phyloP scores from a whole-genome alignment of 2,329 filamentous ascomycete genomes.

The Metarhizium album region DNA sequence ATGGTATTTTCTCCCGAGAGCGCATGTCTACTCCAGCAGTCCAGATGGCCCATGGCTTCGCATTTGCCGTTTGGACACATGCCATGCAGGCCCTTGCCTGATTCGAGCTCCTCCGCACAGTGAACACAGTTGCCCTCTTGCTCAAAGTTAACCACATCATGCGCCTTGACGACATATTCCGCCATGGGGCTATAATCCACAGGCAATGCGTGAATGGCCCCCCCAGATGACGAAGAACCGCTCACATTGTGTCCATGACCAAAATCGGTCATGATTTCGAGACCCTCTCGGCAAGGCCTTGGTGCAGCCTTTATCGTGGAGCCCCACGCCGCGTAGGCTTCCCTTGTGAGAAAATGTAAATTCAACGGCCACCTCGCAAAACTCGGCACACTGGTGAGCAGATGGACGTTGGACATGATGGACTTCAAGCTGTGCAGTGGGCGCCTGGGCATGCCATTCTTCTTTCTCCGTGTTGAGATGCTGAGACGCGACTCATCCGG shows the following conservation, averaged over 20 bases:
- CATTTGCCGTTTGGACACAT: slow-evolving; percentile 45
- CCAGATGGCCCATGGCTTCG: slow-evolving; percentile 46
- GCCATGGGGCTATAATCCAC: slow-evolving; percentile 45
- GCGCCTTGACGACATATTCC: slow-evolving; percentile 43
- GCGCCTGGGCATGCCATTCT: slow-evolving; percentile 42
- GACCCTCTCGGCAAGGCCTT: slow-evolving; percentile 32
- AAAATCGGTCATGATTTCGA: slow-evolving; percentile 50
- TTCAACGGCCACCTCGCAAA: slow-evolving; percentile 76
- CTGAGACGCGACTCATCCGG: slow-evolving; percentile 50
- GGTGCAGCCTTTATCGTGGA: slow-evolving; percentile 40
- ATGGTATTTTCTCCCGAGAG: slow-evolving; percentile 26
- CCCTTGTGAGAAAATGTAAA: slow-evolving; percentile 64
- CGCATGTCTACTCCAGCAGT: slow-evolving; percentile 47
- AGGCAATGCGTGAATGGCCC: slow-evolving; percentile 43
- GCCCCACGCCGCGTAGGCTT: slow-evolving; percentile 61
- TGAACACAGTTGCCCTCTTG: slow-evolving; percentile 43
- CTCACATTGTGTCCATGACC: slow-evolving; percentile 14
- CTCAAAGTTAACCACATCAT: slow-evolving; percentile 44
- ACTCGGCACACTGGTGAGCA: slow-evolving; percentile 67
- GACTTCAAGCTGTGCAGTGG: slow-evolving; percentile 53
- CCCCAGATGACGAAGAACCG: slow-evolving; percentile 11
- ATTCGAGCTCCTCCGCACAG: slow-evolving; percentile 34
- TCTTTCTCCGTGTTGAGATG: slow-evolving; percentile 38
- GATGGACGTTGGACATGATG: slow-evolving; percentile 68
- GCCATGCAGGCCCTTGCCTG: slow-evolving; percentile 41